Evolutionary conservation across 306 rosid species (phyloP), one percentile per base, ranked within the genome.

Genomic region (Quercus glauca): DNA sequence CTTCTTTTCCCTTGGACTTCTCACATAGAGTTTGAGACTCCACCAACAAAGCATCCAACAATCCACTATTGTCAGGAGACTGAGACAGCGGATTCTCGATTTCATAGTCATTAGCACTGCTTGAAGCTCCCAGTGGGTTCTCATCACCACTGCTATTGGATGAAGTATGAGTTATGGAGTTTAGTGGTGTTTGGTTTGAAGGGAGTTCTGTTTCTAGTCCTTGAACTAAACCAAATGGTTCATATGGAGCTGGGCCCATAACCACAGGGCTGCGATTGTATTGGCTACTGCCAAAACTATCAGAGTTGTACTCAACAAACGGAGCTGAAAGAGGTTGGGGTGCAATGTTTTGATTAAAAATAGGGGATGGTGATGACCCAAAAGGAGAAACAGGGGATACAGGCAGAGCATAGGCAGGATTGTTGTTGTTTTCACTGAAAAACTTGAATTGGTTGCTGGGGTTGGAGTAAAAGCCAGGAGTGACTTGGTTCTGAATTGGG

Each of bases 31-130:
- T 82, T 67, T 61, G 78, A 68, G 87, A 87, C 81, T 90, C 89
- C 51, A 51, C 43, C 59, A 90, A 77, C 9, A 92, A n/a, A 61
- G 80, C 94, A 65, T 89, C 92, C 80, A 92, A 81, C 35, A 92
- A 76, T 11, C 96, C 96, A 60, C 85, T 88, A 73, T 89, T 88
- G 28, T 74, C 79, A 41, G 45, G 45, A 2, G 45, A 41, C 5
- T 57, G 83, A 4, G 76, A 67, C 14, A 69, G 41, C 17, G 77
- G 81, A 15, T 86, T 59, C 33, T 71, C 83, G n/a, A 75, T 55
- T 57, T 84, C 64, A 57, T 61, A 67, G 21, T 63, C 82, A 76
- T 76, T 33, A 11, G 35, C 69, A 78, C 49, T 67, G 72, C 71
- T 78, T 28, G 90, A 79, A 67, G 79, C 74, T 23, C 78, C 82